phyloP scores from a whole-genome alignment of 2,329 filamentous ascomycete genomes.

The Amauroascus verrucosus region DNA sequence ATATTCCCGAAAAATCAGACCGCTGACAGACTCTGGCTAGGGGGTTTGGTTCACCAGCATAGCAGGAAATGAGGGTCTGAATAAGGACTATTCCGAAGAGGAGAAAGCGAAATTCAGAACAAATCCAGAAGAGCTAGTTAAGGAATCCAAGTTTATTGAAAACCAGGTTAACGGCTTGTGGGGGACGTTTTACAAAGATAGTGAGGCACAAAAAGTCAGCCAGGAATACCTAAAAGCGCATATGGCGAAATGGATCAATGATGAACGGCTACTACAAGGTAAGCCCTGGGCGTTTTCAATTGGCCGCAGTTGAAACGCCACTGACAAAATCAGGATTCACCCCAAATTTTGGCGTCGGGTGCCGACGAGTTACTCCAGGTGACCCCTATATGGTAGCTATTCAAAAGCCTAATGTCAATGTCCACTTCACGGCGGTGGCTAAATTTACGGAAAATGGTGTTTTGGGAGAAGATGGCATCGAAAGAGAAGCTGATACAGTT shows the following conservation, averaged over 20 bases:
- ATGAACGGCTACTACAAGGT: constrained; percentile 40
- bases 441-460: constrained; percentile 26
- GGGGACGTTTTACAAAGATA: constrained; percentile 38
- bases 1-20: background rate
- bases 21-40: background rate
- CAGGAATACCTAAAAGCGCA: constrained; percentile 33
- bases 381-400: constrained; percentile 44
- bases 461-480: constrained; percentile 16
- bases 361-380: constrained; percentile 42
- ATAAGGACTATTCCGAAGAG: constrained; percentile 27
- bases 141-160: constrained; percentile 40
- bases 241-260: constrained; percentile 44
- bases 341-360: constrained; percentile 30
- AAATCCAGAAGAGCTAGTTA: constrained; percentile 24
- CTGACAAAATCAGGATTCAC: constrained; percentile 12
- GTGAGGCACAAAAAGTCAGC: constrained; percentile 32
- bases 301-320: background rate
- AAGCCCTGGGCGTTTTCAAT: background rate
- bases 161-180: constrained; percentile 41
- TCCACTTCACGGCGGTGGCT: constrained; percentile 26
- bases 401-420: constrained; percentile 29
- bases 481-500: constrained; percentile 22
- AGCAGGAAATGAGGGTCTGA: constrained; percentile 38
- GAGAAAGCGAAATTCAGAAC: constrained; percentile 16
- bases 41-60: constrained; percentile 33